A percentile compares a stretch with the other conserved stretches of the same genome.
Evolutionary conservation across 2,329 filamentous ascomycete species (phyloP).

Genomic region (Fusarium buharicum): DNA sequence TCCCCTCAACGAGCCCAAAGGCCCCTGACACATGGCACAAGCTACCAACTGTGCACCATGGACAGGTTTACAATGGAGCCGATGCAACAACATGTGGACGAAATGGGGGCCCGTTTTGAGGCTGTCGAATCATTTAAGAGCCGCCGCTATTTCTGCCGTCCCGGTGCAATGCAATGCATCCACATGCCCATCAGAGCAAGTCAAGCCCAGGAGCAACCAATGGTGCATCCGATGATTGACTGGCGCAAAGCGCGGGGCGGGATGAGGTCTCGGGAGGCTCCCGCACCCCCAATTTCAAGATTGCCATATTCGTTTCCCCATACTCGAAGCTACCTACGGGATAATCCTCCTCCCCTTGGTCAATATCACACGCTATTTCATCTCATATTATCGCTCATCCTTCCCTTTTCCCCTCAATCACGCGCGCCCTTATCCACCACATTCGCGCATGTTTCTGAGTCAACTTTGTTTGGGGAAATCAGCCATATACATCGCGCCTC

Average conservation of each 20-base stretch:
- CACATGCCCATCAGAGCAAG: slow-evolving; percentile 19
- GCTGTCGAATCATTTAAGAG: slow-evolving; percentile 20
- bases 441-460: slow-evolving; percentile 14
- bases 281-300: slow-evolving; percentile 34
- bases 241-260: slow-evolving; percentile 36
- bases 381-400: slow-evolving; percentile 7
- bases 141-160: slow-evolving; percentile 13
- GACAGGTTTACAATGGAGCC: not conserved
- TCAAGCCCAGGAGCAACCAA: slow-evolving; percentile 23
- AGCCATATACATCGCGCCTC: slow-evolving; percentile 25
- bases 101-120: not conserved
- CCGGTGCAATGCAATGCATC: slow-evolving; percentile 22
- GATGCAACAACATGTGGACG: slow-evolving; percentile 11
- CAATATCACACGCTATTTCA: too few species aligned
- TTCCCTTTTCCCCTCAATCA: slow-evolving; percentile 14
- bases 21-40: slow-evolving; percentile 29
- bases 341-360: too few species aligned
- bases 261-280: slow-evolving; percentile 39
- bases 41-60: slow-evolving; percentile 23
- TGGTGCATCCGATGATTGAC: slow-evolving; percentile 25
- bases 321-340: slow-evolving; percentile 3
- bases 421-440: slow-evolving; percentile 21
- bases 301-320: slow-evolving; percentile 23
- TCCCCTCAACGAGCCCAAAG: slow-evolving; percentile 1
- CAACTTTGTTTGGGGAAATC: slow-evolving; percentile 20